Evolutionary conservation across 805 yeast genomes (phyloP), one percentile per base, ranked within the genome.

Genomic region (Sugiyamaella floridensis): DNA sequence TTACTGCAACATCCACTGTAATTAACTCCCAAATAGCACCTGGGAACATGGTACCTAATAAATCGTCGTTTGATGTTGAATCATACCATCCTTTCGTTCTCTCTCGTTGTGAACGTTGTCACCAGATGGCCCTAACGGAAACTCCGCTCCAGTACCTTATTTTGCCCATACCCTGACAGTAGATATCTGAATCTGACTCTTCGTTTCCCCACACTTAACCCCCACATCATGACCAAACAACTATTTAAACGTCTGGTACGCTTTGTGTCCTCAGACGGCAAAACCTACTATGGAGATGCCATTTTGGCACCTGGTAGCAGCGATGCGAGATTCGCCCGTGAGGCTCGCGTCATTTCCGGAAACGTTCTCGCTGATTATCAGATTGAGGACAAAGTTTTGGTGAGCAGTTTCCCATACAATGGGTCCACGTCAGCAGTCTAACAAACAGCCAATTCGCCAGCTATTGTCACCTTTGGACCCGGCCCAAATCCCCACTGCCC

Each of bases 221-320:
- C 37, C 37, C 37, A 32, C 37, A 32, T 14, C 12, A 32, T 32
- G 37, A 32, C 37, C 37, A 32, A 32, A 32, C 37, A 32, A 11
- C 37, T 32, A 2, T 32, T 32, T 11, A 32, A 86, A 71, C 64
- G 73, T 28, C 61, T 79, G 18, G 64, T 79, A 16, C 64, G 83
- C 54, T 79, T 79, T 59, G 65, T 74, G 14, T 70, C 78, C 15
- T 55, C 66, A 4, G 79, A 77, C 56, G 77, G 76, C 18, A 60
- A 66, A 47, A 65, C 62, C 22, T 72, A 75, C 60, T 67, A 67
- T 40, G 83, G 83, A 12, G 81, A 79, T 52, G 80, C 80, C 6
- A 70, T 77, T 47, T 62, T 75, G 14, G 63, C 68, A 9, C 56
- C 63, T 1, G 68, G 64, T 15, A 53, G 58, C 9, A 50, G 56